phyloP scores from a whole-genome alignment of 495 filamentous ascomycete genomes.

The Amphirosellinia nigrospora region DNA sequence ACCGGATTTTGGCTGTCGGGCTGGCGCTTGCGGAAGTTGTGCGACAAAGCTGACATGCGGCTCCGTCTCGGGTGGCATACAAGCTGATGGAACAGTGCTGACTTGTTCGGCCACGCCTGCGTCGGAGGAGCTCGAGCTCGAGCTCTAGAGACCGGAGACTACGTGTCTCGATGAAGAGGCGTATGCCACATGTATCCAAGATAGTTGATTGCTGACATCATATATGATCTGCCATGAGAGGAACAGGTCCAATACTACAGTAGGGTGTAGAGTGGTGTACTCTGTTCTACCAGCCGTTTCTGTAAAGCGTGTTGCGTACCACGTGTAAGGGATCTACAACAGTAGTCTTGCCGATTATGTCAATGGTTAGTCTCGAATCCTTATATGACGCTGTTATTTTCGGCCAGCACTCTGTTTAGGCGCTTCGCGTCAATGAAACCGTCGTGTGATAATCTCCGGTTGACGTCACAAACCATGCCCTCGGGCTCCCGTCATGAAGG shows the following conservation, averaged over 20 bases:
- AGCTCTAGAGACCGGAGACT: background rate
- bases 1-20: constrained; percentile 24
- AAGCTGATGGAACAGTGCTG: constrained; percentile 25
- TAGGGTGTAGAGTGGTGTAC: background rate
- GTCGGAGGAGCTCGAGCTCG: constrained; percentile 19
- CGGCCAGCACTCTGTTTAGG: background rate
- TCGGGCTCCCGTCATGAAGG: background rate
- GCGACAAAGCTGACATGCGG: constrained; percentile 24
- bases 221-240: background rate
- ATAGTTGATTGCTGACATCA: background rate
- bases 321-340: constrained; percentile 2
- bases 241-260: background rate
- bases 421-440: background rate
- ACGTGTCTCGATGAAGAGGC: background rate
- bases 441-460: background rate
- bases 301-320: background rate
- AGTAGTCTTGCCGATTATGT: background rate
- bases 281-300: background rate
- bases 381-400: background rate
- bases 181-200: background rate
- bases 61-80: constrained; percentile 22
- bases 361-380: background rate
- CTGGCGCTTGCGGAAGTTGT: constrained; percentile 22
- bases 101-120: constrained; percentile 22
- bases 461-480: background rate